Evolutionary conservation across 176 grass and related monocot genomes (phyloP).

Genomic region (Bolboschoenus planiculmis): DNA sequence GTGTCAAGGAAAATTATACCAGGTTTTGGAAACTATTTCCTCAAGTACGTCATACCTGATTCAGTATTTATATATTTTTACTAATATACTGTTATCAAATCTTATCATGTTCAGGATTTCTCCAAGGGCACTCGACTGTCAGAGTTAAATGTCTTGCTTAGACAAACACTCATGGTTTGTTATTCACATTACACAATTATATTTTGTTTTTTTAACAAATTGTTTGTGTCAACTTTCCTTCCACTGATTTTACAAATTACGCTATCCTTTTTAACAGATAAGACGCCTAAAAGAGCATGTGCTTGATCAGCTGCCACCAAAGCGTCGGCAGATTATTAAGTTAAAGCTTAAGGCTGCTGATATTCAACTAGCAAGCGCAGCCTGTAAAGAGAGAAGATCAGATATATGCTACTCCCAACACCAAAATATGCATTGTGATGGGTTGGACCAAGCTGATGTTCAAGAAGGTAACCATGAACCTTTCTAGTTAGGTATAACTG

Average conservation of each 20-base stretch:
- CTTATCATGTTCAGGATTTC: slow-evolving; percentile 62
- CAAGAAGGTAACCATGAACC: slow-evolving; percentile 12
- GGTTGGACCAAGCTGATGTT: not conserved
- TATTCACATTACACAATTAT: slow-evolving; percentile 24
- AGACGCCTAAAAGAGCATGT: slow-evolving; percentile 93
- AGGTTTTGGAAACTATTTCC: slow-evolving; percentile 43
- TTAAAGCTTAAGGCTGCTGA: slow-evolving; percentile 61
- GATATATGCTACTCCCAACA: slow-evolving; percentile 13
- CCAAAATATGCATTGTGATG: slow-evolving; percentile 4
- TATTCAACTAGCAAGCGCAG: slow-evolving; percentile 36
- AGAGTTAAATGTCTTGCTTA: slow-evolving; percentile 91
- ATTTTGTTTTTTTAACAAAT: not conserved
- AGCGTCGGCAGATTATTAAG: slow-evolving; percentile 78
- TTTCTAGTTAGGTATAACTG: not conserved
- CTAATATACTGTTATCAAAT: slow-evolving; percentile 21
- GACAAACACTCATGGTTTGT: slow-evolving; percentile 84
- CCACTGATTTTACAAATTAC: not conserved
- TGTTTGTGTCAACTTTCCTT: slow-evolving; percentile 19
- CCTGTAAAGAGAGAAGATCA: slow-evolving; percentile 23
- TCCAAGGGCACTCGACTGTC: slow-evolving; percentile 68
- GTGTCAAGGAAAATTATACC: slow-evolving; percentile 42
- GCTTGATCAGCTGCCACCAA: slow-evolving; percentile 73
- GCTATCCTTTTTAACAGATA: slow-evolving; percentile 40
- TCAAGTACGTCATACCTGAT: slow-evolving; percentile 12
- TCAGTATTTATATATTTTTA: slow-evolving; percentile 8